These are phyloP conservation scores for Halophytophthora polymorphica DNA, from an alignment of 352 stramenopile genomes.

Conservation along the genomic window DNA sequence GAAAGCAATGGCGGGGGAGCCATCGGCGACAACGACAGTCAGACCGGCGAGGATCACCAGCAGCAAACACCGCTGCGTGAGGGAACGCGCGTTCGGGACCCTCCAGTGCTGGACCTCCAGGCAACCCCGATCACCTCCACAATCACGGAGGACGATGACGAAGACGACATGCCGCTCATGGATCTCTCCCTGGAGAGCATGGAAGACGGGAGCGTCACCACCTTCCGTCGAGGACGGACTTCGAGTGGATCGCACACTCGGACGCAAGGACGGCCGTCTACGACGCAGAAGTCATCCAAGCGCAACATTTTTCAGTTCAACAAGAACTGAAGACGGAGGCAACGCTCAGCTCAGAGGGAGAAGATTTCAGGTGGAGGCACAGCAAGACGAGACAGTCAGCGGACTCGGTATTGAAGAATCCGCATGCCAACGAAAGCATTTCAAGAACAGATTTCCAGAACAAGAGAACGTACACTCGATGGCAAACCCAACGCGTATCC, in stretches of 20 bases:
- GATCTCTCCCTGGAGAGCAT: conserved; percentile 14
- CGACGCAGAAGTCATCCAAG: conserved; percentile 16
- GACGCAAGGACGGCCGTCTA: background rate
- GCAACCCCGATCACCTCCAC: conserved; percentile 22
- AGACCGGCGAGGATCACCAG: conserved; percentile 7
- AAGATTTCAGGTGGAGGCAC: too few species aligned
- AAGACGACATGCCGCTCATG: conserved; percentile 15
- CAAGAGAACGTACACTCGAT: too few species aligned
- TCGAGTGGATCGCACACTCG: conserved; percentile 24
- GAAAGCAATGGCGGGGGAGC: conserved; percentile 1
- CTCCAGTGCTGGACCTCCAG: conserved; percentile 22
- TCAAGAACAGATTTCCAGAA: too few species aligned
- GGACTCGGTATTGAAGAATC: too few species aligned
- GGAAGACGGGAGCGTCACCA: conserved; percentile 13
- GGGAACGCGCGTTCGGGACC: conserved; percentile 10
- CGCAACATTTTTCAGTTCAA: conserved; percentile 20
- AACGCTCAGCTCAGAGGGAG: conserved; percentile 14
- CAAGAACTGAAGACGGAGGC: conserved; percentile 26
- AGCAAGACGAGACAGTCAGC: too few species aligned
- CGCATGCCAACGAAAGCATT: too few species aligned
- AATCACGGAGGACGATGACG: conserved; percentile 18
- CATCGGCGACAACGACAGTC: conserved; percentile 2
- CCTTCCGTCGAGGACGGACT: conserved; percentile 15
- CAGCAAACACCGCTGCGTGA: conserved; percentile 13
- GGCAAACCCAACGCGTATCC: too few species aligned